These are phyloP conservation scores for Hymenoscyphus fraxineus DNA, from an alignment of 2,329 filamentous ascomycete species.

Conservation along the genomic window DNA sequence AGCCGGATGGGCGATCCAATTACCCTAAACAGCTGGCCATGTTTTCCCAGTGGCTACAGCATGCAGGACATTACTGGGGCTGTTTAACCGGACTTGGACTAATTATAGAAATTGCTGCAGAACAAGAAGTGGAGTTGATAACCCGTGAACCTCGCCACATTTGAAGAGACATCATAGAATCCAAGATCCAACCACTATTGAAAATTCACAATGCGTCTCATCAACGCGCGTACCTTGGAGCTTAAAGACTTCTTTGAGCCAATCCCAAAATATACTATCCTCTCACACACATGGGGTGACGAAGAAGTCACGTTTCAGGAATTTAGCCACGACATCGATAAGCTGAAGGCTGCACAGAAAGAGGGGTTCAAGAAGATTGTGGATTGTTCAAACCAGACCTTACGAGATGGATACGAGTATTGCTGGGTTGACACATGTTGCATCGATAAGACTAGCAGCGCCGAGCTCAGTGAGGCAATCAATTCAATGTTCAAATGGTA, in stretches of 20 bases:
- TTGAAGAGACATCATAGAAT: too few relatives aligned
- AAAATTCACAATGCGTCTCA: not conserved
- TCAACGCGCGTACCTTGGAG: not conserved
- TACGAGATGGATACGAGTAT: slow-evolving; percentile 2
- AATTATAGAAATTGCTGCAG: too few relatives aligned
- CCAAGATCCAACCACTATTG: too few relatives aligned
- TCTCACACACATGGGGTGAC: slow-evolving; percentile 25
- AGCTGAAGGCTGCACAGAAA: slow-evolving; percentile 6
- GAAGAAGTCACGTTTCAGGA: slow-evolving; percentile 15
- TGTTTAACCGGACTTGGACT: too few relatives aligned
- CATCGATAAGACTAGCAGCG: slow-evolving; percentile 10
- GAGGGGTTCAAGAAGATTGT: slow-evolving; percentile 4
- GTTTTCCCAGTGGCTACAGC: too few relatives aligned
- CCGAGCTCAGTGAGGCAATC: slow-evolving; percentile 10
- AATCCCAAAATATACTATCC: slow-evolving; percentile 20
- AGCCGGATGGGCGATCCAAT: too few relatives aligned
- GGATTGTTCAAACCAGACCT: slow-evolving; percentile 5
- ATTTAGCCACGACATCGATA: not conserved
- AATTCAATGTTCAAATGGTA: slow-evolving; percentile 15
- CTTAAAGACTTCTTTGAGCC: not conserved
- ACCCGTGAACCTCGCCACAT: too few relatives aligned
- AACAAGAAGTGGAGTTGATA: too few relatives aligned
- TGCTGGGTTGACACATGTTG: slow-evolving; percentile 11
- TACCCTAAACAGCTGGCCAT: too few relatives aligned
- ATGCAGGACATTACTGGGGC: too few relatives aligned